A percentile compares a stretch with the other conserved stretches of the same genome.
phyloP scores from a whole-genome alignment of 805 yeast species.

The Sugiyamaella mastotermitis region DNA sequence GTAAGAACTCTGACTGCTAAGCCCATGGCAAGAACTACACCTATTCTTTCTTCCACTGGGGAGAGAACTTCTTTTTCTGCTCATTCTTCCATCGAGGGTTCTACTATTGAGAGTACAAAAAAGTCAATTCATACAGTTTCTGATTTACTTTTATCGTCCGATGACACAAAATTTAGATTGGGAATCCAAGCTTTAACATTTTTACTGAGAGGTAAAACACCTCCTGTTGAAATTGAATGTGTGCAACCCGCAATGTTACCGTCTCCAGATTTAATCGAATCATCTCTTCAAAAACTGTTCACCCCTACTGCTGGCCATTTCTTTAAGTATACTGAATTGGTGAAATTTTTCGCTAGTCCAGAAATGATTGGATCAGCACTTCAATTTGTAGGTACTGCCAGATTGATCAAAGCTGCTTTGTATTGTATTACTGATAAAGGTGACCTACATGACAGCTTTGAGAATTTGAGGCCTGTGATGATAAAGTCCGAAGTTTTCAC shows the following conservation, averaged over 20 bases:
- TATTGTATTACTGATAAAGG: constrained; percentile 17
- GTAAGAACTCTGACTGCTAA: too few relatives aligned
- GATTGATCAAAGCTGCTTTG: constrained; percentile 14
- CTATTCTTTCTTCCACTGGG: too few relatives aligned
- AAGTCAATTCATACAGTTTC: too few relatives aligned
- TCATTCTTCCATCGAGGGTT: too few relatives aligned
- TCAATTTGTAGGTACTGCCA: constrained; percentile 18
- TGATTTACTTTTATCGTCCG: too few relatives aligned
- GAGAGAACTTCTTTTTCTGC: too few relatives aligned
- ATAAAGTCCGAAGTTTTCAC: constrained; percentile 2
- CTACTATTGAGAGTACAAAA: too few relatives aligned
- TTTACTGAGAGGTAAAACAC: constrained; percentile 13
- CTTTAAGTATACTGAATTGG: constrained; percentile 8
- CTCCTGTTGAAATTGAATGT: constrained; percentile 14
- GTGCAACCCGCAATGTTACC: constrained; percentile 18
- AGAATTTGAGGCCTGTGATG: constrained; percentile 11
- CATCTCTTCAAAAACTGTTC: constrained; percentile 16
- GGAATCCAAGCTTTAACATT: constrained; percentile 18
- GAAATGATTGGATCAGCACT: constrained; percentile 16
- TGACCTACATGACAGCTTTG: constrained; percentile 11
- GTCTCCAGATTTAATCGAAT: constrained; percentile 16
- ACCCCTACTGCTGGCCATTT: background rate
- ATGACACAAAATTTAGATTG: constrained; percentile 11
- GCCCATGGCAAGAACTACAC: too few relatives aligned
- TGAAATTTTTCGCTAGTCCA: constrained; percentile 9